Evolutionary conservation across 805 yeast species (phyloP), one percentile per base, ranked within the genome.

Genomic region (Metschnikowia proteae): DNA sequence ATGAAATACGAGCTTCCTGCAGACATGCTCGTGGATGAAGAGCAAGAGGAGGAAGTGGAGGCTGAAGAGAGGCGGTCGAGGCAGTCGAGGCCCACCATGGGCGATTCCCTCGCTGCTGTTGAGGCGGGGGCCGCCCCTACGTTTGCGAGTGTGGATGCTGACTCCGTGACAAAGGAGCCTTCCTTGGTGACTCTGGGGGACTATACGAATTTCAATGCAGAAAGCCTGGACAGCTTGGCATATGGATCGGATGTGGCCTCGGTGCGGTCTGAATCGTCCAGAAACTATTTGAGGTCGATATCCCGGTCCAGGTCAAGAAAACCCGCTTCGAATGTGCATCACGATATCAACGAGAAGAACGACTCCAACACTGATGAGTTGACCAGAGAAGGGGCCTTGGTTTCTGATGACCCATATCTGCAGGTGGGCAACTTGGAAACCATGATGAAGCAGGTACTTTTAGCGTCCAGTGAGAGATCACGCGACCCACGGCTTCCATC

Each of bases 301-400:
- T 82, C 87, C 1, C 71, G 86, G 62, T 81, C 86, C 1, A 71
- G 86, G 58, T 79, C 86, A 6, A 73, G 86, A 63, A 56, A 54
- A 30, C 58, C 59, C 3, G 43, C 54, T 6, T 42, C 45, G 28
- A 39, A 9, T 10, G 39, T 37, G 28, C 41, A 35, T 27, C 43
- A 46, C 28, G 50, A 50, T 8, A 25, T 36, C 5, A 62, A 26
- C 13, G 70, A 71, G 13, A 60, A 62, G 51, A 61, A 60, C 44
- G 67, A 63, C 46, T 58, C 60, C 43, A 58, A 56, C 52, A 59
- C 73, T n/a, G 60, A 62, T 1, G 81, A 75, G 39, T 69, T 82
- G 53, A 75, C 70, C 32, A 65, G 73, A 46, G 86, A 79, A 57
- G 87, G 86, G 40, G 87, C 82, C 0, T 66, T 82, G 48, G 64